Percentiles rank a stretch among this genome's conserved stretches.
Evolutionary conservation across 371 early-diverging fungal genomes (phyloP).

Genomic region (Mucor sp.): DNA sequence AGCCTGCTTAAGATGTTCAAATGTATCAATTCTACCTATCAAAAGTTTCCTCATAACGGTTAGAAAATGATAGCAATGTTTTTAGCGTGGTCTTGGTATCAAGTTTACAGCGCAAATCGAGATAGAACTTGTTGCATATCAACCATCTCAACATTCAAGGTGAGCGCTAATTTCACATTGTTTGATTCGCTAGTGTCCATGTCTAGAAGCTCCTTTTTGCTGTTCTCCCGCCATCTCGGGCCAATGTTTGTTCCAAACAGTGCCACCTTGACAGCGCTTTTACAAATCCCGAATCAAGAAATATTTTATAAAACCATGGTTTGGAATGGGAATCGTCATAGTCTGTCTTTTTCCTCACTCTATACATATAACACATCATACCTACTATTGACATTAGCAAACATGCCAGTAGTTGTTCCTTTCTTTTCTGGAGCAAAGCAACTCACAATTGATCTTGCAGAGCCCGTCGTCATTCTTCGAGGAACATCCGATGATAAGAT

Average conservation of each 20-base stretch:
- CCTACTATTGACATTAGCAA: background rate
- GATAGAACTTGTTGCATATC: background rate
- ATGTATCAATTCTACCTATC: background rate
- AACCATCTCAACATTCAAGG: background rate
- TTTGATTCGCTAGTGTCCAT: background rate
- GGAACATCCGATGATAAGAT: slow-evolving; percentile 33
- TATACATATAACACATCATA: background rate
- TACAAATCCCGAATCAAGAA: background rate
- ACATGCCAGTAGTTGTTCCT: slow-evolving; percentile 39
- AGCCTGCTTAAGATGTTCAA: background rate
- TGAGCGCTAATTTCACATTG: background rate
- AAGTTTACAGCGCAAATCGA: background rate
- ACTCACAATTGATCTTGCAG: slow-evolving; percentile 49
- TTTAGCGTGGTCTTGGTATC: background rate
- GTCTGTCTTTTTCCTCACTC: background rate
- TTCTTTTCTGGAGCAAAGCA: slow-evolving; percentile 45
- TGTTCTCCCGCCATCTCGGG: slow-evolving; percentile 4
- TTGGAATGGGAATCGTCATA: background rate
- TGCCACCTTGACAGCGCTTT: background rate
- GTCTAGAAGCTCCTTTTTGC: background rate
- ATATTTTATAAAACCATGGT: background rate
- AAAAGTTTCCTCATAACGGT: slow-evolving; percentile 1
- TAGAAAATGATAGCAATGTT: slow-evolving; percentile 23
- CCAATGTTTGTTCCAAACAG: background rate
- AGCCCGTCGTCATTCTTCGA: slow-evolving; percentile 47